Conservation (phyloP, 345 rosid species). For the Eucalyptus curtisii region DNA sequence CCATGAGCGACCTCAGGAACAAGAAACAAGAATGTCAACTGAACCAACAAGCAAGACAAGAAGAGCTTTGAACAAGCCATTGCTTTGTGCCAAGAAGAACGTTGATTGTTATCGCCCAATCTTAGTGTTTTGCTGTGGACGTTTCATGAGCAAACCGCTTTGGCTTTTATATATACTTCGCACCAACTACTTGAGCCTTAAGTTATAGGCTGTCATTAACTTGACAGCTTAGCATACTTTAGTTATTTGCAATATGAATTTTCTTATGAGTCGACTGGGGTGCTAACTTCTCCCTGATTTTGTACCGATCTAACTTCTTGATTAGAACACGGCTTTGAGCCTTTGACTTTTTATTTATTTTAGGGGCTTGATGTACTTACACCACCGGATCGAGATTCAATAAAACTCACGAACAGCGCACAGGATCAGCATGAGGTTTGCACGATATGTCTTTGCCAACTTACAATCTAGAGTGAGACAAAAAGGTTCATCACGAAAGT, state of each 20-base stretch:
- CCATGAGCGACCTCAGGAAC: slow-evolving; percentile 1
- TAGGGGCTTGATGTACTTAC: not conserved
- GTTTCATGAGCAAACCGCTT: not conserved
- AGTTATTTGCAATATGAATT: not conserved
- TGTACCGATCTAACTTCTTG: not conserved
- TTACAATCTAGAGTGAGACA: not conserved
- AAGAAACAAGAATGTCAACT: slow-evolving; percentile 3
- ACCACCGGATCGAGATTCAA: not conserved
- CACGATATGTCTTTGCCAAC: not conserved
- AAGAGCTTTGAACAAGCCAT: not conserved
- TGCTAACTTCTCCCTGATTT: not conserved
- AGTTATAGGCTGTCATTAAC: not conserved
- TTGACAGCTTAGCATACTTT: not conserved
- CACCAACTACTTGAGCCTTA: not conserved
- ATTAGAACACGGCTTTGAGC: not conserved
- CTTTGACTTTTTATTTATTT: not conserved
- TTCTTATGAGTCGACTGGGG: not conserved
- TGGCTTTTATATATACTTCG: not conserved
- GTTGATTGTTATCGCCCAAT: no score
- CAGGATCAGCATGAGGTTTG: not conserved
- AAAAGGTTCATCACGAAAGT: not conserved
- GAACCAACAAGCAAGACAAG: slow-evolving; percentile 1
- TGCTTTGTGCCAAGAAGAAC: not conserved
- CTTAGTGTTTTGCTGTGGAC: not conserved
- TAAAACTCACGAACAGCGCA: not conserved